Evolutionary conservation across 75 land plant genomes (phyloP).

Genomic region (Adiantum capillusveneris): DNA sequence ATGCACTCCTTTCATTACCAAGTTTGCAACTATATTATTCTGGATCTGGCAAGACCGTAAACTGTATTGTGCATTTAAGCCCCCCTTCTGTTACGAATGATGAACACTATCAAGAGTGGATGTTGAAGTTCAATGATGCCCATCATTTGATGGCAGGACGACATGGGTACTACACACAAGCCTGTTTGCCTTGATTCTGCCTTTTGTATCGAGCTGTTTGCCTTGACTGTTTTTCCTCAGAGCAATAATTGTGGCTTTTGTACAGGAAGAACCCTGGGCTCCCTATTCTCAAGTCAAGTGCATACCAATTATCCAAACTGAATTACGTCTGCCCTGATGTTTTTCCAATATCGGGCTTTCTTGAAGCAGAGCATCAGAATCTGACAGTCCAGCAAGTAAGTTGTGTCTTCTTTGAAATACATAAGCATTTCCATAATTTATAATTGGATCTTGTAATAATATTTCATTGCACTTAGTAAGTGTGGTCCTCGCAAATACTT

Average conservation of each 20-base stretch:
- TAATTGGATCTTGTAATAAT: too few relatives aligned
- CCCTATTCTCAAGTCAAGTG: slow-evolving; percentile 85
- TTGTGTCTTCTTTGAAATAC: too few relatives aligned
- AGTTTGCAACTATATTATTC: slow-evolving; percentile 36
- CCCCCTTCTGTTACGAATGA: slow-evolving; percentile 53
- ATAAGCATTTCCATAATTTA: too few relatives aligned
- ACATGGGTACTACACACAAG: slow-evolving; percentile 12
- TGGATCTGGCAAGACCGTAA: slow-evolving; percentile 45
- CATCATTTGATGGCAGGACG: slow-evolving; percentile 97
- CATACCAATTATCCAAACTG: slow-evolving; percentile 63
- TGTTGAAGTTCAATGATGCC: slow-evolving; percentile 61
- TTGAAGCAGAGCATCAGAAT: background rate
- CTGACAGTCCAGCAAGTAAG: background rate
- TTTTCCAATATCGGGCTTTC: slow-evolving; percentile 34
- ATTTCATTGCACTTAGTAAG: too few relatives aligned
- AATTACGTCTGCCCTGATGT: slow-evolving; percentile 82
- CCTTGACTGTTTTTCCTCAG: background rate
- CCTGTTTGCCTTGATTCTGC: background rate
- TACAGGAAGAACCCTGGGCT: slow-evolving; percentile 38
- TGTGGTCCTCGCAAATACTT: too few relatives aligned
- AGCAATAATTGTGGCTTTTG: background rate
- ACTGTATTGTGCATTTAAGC: slow-evolving; percentile 75
- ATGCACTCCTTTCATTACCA: slow-evolving; percentile 41
- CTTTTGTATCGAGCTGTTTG: slow-evolving; percentile 16
- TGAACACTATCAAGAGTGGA: slow-evolving; percentile 65